phyloP scores from a whole-genome alignment of 352 stramenopile species.

The Pythium oligandrum region DNA sequence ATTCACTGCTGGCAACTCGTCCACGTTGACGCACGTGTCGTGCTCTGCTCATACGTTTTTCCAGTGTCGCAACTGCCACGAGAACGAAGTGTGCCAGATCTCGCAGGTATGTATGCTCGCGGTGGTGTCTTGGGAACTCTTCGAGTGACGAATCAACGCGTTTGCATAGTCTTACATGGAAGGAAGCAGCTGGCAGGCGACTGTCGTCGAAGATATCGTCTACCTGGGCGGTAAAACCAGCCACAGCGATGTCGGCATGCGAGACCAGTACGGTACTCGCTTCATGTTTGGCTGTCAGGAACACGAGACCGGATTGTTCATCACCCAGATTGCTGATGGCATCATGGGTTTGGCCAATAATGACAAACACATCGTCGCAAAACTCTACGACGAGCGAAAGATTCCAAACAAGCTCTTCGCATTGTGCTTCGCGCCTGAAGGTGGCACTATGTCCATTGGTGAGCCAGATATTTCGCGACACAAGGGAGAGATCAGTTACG shows the following conservation, averaged over 20 bases:
- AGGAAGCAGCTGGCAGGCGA: constrained; percentile 79
- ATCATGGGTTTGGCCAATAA: constrained; percentile 83
- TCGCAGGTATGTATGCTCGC: constrained; percentile 26
- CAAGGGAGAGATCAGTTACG: constrained; percentile 48
- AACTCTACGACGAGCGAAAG: constrained; percentile 74
- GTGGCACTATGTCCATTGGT: constrained; percentile 68
- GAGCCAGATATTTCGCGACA: constrained; percentile 42
- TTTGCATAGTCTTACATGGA: constrained; percentile 70
- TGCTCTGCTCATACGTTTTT: constrained; percentile 50
- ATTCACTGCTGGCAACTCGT: constrained; percentile 56
- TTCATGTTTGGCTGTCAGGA: constrained; percentile 83
- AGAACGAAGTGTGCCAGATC: constrained; percentile 56
- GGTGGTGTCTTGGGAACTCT: neutral
- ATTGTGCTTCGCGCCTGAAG: constrained; percentile 68
- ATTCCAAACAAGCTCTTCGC: constrained; percentile 75
- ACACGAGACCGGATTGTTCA: constrained; percentile 70
- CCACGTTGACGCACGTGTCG: constrained; percentile 64
- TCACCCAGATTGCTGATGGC: constrained; percentile 74
- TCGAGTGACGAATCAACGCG: no score
- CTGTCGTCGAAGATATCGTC: constrained; percentile 77
- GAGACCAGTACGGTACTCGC: constrained; percentile 59
- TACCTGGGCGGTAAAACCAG: constrained; percentile 64
- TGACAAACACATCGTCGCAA: constrained; percentile 67
- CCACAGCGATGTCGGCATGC: constrained; percentile 39
- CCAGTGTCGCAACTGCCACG: constrained; percentile 45